Evolutionary conservation across 208 protist species (phyloP).

Genomic region (Leishmania mexicana): DNA sequence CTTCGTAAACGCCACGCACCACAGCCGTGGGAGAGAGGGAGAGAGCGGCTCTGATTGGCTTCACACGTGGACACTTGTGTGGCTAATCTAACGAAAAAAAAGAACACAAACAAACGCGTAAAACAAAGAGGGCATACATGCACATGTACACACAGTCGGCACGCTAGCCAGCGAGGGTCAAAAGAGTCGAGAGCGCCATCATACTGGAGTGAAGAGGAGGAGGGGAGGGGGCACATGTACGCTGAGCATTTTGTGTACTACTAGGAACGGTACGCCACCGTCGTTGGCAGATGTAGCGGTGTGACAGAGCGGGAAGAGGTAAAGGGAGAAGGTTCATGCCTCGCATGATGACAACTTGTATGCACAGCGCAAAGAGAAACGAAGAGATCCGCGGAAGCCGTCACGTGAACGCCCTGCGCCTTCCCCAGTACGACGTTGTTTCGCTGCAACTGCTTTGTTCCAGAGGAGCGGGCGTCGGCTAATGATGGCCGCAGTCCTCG

Average conservation of each 20-base stretch:
- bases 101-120: not conserved
- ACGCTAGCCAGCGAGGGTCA: not conserved
- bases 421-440: not conserved
- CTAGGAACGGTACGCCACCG: not conserved
- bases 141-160: not conserved
- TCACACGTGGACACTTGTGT: not conserved
- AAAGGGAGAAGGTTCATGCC: not conserved
- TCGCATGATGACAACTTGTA: not conserved
- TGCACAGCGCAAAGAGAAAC: not conserved
- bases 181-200: not conserved
- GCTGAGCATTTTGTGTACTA: not conserved
- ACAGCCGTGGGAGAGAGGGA: not conserved
- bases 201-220: not conserved
- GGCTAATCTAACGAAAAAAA: not conserved
- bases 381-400: not conserved
- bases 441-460: not conserved
- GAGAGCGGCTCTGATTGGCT: not conserved
- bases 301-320: not conserved
- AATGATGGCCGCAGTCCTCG: conserved; percentile 17
- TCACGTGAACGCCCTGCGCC: not conserved
- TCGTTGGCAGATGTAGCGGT: not conserved
- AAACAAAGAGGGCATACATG: not conserved
- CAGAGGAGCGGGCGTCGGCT: not conserved
- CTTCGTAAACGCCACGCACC: not conserved
- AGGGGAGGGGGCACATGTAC: not conserved